Percentiles rank a stretch among this genome's conserved stretches.
Conservation (phyloP, 805 yeast genomes). For the Starmera amethionina region DNA sequence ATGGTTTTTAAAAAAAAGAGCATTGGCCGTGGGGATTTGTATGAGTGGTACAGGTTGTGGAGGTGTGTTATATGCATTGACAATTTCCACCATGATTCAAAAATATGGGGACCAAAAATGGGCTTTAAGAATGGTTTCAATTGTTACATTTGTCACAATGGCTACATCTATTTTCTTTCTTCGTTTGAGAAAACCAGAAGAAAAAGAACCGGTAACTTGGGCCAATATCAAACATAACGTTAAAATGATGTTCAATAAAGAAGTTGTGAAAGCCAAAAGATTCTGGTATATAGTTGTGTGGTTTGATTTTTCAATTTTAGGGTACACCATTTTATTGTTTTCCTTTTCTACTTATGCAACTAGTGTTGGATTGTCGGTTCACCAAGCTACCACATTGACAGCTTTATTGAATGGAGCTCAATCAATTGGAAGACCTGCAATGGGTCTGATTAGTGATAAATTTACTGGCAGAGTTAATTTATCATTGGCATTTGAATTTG, state of each 20-base stretch:
- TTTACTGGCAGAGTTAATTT: slow-evolving; percentile 34
- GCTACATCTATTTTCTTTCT: slow-evolving; percentile 31
- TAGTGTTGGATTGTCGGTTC: slow-evolving; percentile 35
- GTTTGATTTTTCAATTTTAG: slow-evolving; percentile 27
- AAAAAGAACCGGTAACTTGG: slow-evolving; percentile 5
- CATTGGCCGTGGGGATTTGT: slow-evolving; percentile 39
- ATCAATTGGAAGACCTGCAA: slow-evolving; percentile 35
- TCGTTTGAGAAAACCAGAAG: slow-evolving; percentile 28
- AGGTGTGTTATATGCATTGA: slow-evolving; percentile 35
- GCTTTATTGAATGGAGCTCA: slow-evolving; percentile 40
- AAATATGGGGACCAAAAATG: slow-evolving; percentile 33
- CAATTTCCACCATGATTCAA: slow-evolving; percentile 32
- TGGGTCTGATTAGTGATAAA: slow-evolving; percentile 37
- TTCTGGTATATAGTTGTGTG: slow-evolving; percentile 25
- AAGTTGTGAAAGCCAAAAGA: slow-evolving; percentile 20
- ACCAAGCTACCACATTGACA: slow-evolving; percentile 34
- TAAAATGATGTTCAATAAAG: slow-evolving; percentile 24
- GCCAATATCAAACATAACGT: slow-evolving; percentile 9
- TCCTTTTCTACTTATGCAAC: slow-evolving; percentile 38
- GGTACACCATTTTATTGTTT: slow-evolving; percentile 34
- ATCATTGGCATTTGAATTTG: slow-evolving; percentile 25
- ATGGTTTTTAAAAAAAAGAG: slow-evolving; percentile 59
- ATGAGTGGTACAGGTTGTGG: slow-evolving; percentile 45
- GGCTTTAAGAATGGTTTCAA: slow-evolving; percentile 39
- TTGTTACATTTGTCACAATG: slow-evolving; percentile 25